phyloP scores from a whole-genome alignment of 352 stramenopile species.

The Phytophthora uliginosa region DNA sequence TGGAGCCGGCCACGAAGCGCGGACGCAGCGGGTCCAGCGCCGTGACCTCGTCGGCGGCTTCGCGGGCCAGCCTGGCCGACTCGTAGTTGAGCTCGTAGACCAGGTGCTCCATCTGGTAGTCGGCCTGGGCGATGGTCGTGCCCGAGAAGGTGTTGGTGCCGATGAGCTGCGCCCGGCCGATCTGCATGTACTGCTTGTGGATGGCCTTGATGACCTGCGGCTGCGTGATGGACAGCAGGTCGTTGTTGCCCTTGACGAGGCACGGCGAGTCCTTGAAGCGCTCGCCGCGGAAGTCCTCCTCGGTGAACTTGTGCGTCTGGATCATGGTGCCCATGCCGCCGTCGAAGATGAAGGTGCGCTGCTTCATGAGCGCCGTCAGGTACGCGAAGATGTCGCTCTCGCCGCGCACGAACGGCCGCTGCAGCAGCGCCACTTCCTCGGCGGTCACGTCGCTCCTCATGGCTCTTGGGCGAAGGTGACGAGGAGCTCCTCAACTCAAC shows the following conservation, averaged over 20 bases:
- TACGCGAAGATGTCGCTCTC: constrained; percentile 83
- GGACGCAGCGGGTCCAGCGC: constrained; percentile 92
- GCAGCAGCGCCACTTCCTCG: constrained; percentile 58
- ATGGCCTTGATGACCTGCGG: constrained; percentile 97
- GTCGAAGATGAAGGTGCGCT: constrained; percentile 96
- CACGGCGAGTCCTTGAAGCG: constrained; percentile 93
- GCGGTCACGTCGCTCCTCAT: constrained; percentile 47
- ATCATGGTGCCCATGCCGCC: constrained; percentile 99
- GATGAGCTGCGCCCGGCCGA: constrained; percentile 95
- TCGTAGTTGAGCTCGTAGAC: constrained; percentile 98
- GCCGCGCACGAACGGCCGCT: constrained; percentile 71
- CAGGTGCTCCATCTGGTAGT: constrained; percentile 98
- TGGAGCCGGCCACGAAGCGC: constrained; percentile 96
- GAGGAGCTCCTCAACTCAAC: neutral
- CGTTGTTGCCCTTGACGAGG: constrained; percentile 98
- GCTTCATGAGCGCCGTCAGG: constrained; percentile 79
- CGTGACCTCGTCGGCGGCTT: constrained; percentile 96
- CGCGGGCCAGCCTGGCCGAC: constrained; percentile 91
- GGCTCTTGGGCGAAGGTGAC: neutral
- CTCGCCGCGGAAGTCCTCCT: constrained; percentile 97
- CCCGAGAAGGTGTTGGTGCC: constrained; percentile 98
- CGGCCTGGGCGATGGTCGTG: constrained; percentile 96
- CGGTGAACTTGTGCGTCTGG: constrained; percentile 93
- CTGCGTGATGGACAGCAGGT: constrained; percentile 97
- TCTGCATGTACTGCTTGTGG: constrained; percentile 96